Conservation (phyloP, 106 monocot genomes). For the Chionographis japonica region DNA sequence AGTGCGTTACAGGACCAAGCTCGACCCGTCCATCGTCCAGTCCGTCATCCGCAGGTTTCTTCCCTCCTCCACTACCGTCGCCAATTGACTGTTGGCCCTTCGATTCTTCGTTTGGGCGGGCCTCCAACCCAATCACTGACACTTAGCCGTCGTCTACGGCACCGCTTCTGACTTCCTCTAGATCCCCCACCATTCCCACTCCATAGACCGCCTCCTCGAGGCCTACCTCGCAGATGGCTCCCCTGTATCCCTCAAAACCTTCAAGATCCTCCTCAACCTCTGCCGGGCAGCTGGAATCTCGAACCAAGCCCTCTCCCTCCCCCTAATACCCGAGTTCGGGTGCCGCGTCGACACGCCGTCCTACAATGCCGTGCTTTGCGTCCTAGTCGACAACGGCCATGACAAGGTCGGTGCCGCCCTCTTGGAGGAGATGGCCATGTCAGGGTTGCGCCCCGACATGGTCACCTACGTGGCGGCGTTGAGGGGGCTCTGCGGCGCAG, state of each 20-base stretch:
- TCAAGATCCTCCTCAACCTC: constrained; percentile 38
- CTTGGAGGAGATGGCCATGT: constrained; percentile 32
- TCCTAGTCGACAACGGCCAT: constrained; percentile 7
- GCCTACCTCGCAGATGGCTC: constrained; percentile 7
- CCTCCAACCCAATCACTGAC: constrained; percentile 27
- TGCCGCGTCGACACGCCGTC: constrained; percentile 37
- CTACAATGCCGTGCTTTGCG: constrained; percentile 42
- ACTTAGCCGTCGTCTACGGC: constrained; percentile 33
- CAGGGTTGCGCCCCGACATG: constrained; percentile 33
- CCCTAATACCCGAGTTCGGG: constrained; percentile 31
- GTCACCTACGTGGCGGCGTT: constrained; percentile 33
- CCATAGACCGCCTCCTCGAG: constrained; percentile 18
- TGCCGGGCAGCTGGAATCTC: constrained; percentile 23
- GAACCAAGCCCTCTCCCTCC: constrained; percentile 22
- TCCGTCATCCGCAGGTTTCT: constrained; percentile 27
- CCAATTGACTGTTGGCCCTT: constrained; percentile 10
- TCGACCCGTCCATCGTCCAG: constrained; percentile 19
- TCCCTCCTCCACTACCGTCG: constrained; percentile 6
- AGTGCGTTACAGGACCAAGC: constrained; percentile 5
- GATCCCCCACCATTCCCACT: constrained; percentile 13
- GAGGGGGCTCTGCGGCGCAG: constrained; percentile 27
- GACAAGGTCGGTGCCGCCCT: constrained; percentile 10
- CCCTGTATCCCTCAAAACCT: constrained; percentile 26
- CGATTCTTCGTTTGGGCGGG: constrained; percentile 41
- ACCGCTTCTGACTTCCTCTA: constrained; percentile 19